Base-by-base conservation (phyloP, 1,139 yeast species). In the Pneumocystis oryctolagi region DNA sequence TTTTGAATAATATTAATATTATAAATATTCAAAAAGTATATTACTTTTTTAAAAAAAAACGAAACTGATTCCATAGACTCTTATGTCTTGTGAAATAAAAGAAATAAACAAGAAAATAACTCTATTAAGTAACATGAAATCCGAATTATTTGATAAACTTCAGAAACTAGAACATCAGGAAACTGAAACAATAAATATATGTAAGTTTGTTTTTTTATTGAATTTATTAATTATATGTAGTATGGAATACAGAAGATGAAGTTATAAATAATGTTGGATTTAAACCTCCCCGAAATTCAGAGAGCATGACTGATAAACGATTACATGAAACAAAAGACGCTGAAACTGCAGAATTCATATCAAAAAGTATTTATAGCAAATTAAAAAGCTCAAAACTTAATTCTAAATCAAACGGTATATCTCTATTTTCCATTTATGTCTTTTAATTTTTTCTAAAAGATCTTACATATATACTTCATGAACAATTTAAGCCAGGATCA, bases 151-250 rank as follows among this genome's bases (percentile, higher is more conserved):
- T 67, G 82, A 82, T 66, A 75, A 82, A 66, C 80, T 85, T 59
- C 83, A 84, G 1, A 75, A 74, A 58, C 77, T 82, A 62, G 89
- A 85, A 70, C 80, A 80, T 66, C 80, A 81, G 67, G 87, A 84
- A 69, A 72, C 78, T 28, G 76, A 75, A 63, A 69, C 83, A 57
- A 87, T 83, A 67, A 74, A 77, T 64, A 47, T n/a, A 47, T 47
- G 55, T 47, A 47, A 40, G 5, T 16, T 47, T 47, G 20, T 25
- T 47, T 25, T 47, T 25, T 9, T 47, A 5, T 25, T 78, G 68
- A 66, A 37, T 25, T 40, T 37, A 30, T 25, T 57, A 20, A 57
- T 28, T 39, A 28, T 57, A 16, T 25, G 34, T 63, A 42, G 64
- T 60, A 58, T 25, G 59, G 30, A 37, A 25, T 35, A 62, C 59